A percentile compares a stretch with the other conserved stretches of the same genome.
Evolutionary conservation across 2,329 filamentous ascomycete genomes (phyloP).

Genomic region (Alternaria solani): DNA sequence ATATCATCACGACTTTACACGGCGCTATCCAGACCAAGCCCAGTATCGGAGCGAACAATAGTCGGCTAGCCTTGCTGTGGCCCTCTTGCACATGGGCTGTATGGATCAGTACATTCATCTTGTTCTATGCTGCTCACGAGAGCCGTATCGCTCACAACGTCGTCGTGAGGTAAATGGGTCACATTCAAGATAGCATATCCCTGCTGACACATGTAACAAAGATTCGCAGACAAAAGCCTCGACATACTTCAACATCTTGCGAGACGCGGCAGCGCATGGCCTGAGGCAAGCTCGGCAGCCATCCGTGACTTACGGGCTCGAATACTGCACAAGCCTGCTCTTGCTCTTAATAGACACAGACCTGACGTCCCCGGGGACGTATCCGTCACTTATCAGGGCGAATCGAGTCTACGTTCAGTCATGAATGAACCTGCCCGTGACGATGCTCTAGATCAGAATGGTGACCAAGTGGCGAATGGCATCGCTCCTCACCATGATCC

Average conservation of each 20-base stretch:
- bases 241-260: slow-evolving; percentile 38
- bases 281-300: slow-evolving; percentile 40
- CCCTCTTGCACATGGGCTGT: slow-evolving; percentile 63
- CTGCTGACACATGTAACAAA: slow-evolving; percentile 18
- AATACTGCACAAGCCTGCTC: slow-evolving; percentile 12
- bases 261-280: slow-evolving; percentile 38
- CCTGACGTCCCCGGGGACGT: background rate
- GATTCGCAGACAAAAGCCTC: slow-evolving; percentile 36
- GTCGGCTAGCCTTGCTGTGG: slow-evolving; percentile 54
- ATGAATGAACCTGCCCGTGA: background rate
- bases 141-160: slow-evolving; percentile 52
- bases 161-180: slow-evolving; percentile 51
- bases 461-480: background rate
- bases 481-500: background rate
- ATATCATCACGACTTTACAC: slow-evolving; percentile 56
- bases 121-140: slow-evolving; percentile 61
- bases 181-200: background rate
- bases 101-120: slow-evolving; percentile 63
- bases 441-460: background rate
- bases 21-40: slow-evolving; percentile 21
- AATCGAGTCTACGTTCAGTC: background rate
- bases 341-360: background rate
- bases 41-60: background rate
- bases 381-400: background rate
- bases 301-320: slow-evolving; percentile 34